Evolutionary conservation across 345 rosid genomes (phyloP), one percentile per base, ranked within the genome.

Genomic region (Syzygium grande): DNA sequence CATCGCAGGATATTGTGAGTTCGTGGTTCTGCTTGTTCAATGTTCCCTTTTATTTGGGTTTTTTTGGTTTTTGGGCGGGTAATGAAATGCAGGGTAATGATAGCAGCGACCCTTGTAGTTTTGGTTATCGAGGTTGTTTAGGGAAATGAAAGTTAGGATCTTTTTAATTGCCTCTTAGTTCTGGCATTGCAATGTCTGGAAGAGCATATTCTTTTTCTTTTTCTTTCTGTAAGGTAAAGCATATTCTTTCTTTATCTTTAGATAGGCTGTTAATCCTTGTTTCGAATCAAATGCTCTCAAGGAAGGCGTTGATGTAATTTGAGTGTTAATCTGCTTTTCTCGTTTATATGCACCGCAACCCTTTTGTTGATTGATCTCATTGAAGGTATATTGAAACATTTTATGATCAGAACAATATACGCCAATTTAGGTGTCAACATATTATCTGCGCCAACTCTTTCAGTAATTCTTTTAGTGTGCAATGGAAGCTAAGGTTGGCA

Each of bases 1-100:
- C 99, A 98, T 89, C 90, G 99, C 89, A 92, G 99, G 90, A 96
- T 98, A 73, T 89, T 96, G 99, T 96, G 88, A 92, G 98, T 91
- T 85, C 29, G 29, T 46, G 38, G 11, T 83, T 56, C 49, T 17
- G 53, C 61, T 10, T 19, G 27, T 19, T 56, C 4, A 21, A 58
- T 4, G 15, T 30, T 58, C 25, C 25, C 52, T 52, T 68, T 68
- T 52, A 56, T 59, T 41, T 84, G 21, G 12, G 14, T 34, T 49
- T 58, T 58, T 43, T 19, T 4, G 16, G 38, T 49, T 21, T 13
- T 43, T 51, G 10, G 27, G 5, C 9, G 59, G 25, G 22, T 63
- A 51, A 84, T 38, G 43, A 84, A 46, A 27, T 51, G 85, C 52
- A 49, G 55, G 34, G 30, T 25, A 51, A 25, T 13, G 34, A 73